Base-by-base conservation (phyloP, 768 basidiomycete species). In the Podaxis sp. region DNA sequence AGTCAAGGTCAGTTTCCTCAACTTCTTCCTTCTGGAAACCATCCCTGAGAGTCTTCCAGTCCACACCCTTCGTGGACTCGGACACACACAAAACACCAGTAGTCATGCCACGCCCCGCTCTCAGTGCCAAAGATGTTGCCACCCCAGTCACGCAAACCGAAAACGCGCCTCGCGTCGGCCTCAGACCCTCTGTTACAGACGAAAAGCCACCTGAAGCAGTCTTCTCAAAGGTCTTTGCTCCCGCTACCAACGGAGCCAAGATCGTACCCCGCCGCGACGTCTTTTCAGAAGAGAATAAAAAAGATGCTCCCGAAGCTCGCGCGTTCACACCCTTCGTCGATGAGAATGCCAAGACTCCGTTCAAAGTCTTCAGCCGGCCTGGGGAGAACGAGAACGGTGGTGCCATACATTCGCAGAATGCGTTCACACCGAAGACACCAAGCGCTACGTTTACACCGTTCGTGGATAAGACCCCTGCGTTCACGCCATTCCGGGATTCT, bases 331-430 rank as follows among this genome's bases (percentile, higher is more conserved):
- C 77, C 0, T 76, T 77, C 60, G 70, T 74, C 27, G 79, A 79
- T 40, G 77, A 80, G 57, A 77, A 74, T 62, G 72, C 71, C n/a
- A 72, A 73, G 55, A 79, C 81, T 6, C 80, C 83, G 2, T 83
- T 78, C 78, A 77, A 88, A 63, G 90, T 92, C 18, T 92, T 92
- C 71, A 89, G 84, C 61, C 82, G 87, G 14, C 90, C 88, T n/a
- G 86, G 86, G 0, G 77, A 79, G 44, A 76, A 79, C 50, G 68
- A 71, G 25, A 79, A 81, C 61, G 77, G 71, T 27, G 62, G 59
- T 42, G 61, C 57, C 6, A 14, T 35, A 2, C 57, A 52, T 11
- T 35, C 25, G n/a, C 44, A 51, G 18, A 73, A 74, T 62, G 71
- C 72, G 5, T 80, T 80, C 61, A 78, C 82, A 18, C 79, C 81